These are phyloP conservation scores for Eutypella sp. DNA, from an alignment of 2,329 filamentous ascomycete genomes.

Conservation along the genomic window DNA sequence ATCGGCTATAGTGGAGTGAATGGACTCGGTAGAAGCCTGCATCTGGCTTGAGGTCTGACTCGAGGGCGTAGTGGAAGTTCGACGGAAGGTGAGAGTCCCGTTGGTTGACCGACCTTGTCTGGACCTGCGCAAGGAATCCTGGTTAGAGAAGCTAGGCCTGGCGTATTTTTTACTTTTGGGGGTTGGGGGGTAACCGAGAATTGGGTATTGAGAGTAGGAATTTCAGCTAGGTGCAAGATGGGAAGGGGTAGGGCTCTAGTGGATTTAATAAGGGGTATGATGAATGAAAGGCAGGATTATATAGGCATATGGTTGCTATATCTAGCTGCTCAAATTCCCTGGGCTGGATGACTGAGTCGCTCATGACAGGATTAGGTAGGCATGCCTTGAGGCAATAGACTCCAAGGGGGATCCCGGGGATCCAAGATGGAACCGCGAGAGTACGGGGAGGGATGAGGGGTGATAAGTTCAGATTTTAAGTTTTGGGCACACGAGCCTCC, in stretches of 20 bases:
- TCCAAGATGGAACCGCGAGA: too few species aligned
- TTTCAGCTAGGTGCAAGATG: neutral
- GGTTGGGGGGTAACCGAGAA: neutral
- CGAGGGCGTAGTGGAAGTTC: conserved; percentile 52
- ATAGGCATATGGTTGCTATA: too few species aligned
- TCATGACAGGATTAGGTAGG: neutral
- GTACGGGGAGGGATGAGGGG: too few species aligned
- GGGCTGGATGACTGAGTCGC: neutral
- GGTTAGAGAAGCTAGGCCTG: neutral
- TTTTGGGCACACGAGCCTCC: neutral
- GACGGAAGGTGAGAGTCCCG: conserved; percentile 60
- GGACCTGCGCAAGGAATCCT: conserved; percentile 38
- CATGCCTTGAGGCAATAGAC: too few species aligned
- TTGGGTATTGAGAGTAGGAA: neutral
- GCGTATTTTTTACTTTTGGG: neutral
- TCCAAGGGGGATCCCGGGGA: neutral
- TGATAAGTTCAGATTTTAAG: too few species aligned
- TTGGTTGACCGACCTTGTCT: conserved; percentile 55
- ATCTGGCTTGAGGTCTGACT: conserved; percentile 37
- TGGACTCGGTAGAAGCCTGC: conserved; percentile 28
- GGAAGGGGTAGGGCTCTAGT: neutral
- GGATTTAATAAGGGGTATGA: too few species aligned
- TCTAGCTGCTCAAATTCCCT: too few species aligned
- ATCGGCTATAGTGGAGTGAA: conserved; percentile 24
- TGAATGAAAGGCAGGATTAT: too few species aligned